Evolutionary conservation across 23 red algal genomes (phyloP), one percentile per base, ranked within the genome.

Genomic region (Gracilaria domingensis): DNA sequence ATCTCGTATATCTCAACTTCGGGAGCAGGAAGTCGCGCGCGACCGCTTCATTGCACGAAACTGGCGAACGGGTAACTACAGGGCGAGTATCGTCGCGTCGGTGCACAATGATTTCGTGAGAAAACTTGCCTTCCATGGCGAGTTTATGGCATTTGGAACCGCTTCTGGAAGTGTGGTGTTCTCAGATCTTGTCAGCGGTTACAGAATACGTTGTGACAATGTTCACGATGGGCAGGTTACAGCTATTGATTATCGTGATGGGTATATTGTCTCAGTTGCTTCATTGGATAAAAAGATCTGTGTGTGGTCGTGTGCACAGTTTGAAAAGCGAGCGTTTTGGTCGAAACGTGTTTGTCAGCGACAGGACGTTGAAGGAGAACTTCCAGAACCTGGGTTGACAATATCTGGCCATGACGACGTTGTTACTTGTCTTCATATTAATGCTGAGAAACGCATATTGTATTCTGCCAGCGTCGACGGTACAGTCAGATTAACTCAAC

Each of bases 391-490:
- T 50, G 16, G 26, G 25, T 12, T 65, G 12, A 66, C 14, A 20
- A 53, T 90, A 21, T 36, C 57, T 44, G 75, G 56, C n/a, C 87
- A 90, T 57, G 64, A 66, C 1, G 87, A 90, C 36, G 12, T 65
- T 30, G 56, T 90, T 12, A 76, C 87, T 21, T 53, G 32, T 34
- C 42, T 90, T 29, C 53, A 17, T n/a, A 14, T 90, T 32, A 16
- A 90, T 51, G 35, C 24, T 26, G n/a, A 66, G 40, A 69, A 33
- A 28, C 48, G 42, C 25, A 67, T 29, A 16, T 29, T 90, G 32
- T 90, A 90, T n/a, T 77, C 73, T 20, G 87, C 87, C 12, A 90
- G 87, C 77, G 36, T 61, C 34, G 87, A 90, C 66, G 87, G 87
- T 12, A 81, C 76, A 30, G 87, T 90, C 24, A 72, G 87, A 9